Conservation (phyloP, 2,329 filamentous ascomycete species). For the Ophiobolus disseminans region DNA sequence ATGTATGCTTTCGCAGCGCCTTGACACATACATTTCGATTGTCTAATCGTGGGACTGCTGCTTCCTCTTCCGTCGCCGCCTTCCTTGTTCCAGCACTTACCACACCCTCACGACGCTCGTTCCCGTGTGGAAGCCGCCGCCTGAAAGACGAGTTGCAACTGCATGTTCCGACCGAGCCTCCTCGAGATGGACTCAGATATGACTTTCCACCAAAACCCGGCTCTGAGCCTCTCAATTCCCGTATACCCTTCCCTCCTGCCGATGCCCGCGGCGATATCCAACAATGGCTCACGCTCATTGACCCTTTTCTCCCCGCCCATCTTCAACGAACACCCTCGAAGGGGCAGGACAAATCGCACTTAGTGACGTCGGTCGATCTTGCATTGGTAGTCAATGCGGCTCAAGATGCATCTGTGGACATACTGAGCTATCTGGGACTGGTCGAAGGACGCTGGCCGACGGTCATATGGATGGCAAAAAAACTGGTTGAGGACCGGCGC, state of each 20-base stretch:
- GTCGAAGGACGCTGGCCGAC: slow-evolving; percentile 52
- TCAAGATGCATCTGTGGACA: slow-evolving; percentile 43
- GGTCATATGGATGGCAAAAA: slow-evolving; percentile 56
- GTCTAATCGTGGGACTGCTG: slow-evolving; percentile 24
- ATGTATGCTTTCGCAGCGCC: slow-evolving; percentile 47
- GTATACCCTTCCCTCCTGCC: slow-evolving; percentile 30
- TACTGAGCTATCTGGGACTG: slow-evolving; percentile 51
- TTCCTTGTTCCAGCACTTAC: slow-evolving; percentile 46
- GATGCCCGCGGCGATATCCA: slow-evolving; percentile 34
- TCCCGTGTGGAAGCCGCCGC: slow-evolving; percentile 31
- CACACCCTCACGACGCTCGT: slow-evolving; percentile 30
- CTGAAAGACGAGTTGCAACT: slow-evolving; percentile 10
- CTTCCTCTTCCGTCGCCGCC: slow-evolving; percentile 35
- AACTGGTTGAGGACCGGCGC: slow-evolving; percentile 45
- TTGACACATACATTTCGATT: slow-evolving; percentile 46
- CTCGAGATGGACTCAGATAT: background rate
- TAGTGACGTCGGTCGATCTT: slow-evolving; percentile 37
- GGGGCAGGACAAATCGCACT: slow-evolving; percentile 15
- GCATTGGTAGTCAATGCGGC: slow-evolving; percentile 33
- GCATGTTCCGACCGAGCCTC: slow-evolving; percentile 1
- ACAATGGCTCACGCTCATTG: slow-evolving; percentile 46
- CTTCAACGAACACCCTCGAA: slow-evolving; percentile 29
- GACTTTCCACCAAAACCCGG: slow-evolving; percentile 15
- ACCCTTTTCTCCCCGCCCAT: slow-evolving; percentile 46
- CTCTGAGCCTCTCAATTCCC: slow-evolving; percentile 10